A percentile compares a stretch with the other conserved stretches of the same genome.
Conservation (phyloP, 2,329 filamentous ascomycete genomes). For the Alternaria infectoria region DNA sequence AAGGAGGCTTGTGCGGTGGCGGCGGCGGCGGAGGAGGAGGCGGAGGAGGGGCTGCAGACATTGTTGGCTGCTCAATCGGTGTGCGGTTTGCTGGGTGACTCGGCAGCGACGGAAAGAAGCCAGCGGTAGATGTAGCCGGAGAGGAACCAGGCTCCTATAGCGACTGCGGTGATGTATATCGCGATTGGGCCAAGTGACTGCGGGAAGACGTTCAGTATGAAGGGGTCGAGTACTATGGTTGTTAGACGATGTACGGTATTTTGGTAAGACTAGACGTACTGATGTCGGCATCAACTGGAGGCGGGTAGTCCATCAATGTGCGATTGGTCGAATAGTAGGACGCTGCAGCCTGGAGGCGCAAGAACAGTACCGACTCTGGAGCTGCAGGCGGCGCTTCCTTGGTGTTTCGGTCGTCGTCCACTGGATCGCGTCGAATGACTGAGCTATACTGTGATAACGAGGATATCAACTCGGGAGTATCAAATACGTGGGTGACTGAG, state of each 20-base stretch:
- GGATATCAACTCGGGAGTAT: conserved; percentile 66
- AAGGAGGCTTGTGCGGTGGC: conserved; percentile 16
- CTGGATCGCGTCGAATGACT: conserved; percentile 52
- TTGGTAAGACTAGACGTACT: conserved; percentile 48
- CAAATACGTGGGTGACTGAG: conserved; percentile 66
- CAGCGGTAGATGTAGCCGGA: conserved; percentile 52
- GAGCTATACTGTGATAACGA: conserved; percentile 68
- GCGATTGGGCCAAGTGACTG: conserved; percentile 76
- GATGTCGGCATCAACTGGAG: conserved; percentile 76
- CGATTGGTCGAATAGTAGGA: conserved; percentile 82
- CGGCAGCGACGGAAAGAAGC: conserved; percentile 30
- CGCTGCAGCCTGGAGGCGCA: conserved; percentile 77
- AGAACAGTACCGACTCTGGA: conserved; percentile 66
- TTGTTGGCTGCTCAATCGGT: conserved; percentile 45
- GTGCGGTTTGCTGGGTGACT: conserved; percentile 36
- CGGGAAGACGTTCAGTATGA: conserved; percentile 78
- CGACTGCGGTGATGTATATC: conserved; percentile 70
- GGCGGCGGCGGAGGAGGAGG: conserved; percentile 25
- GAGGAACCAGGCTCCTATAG: conserved; percentile 59
- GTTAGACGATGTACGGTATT: conserved; percentile 16
- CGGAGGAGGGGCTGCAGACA: conserved; percentile 26
- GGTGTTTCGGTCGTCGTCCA: conserved; percentile 4
- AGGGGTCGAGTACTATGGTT: conserved; percentile 78
- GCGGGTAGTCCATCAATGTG: conserved; percentile 75
- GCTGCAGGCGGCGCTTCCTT: conserved; percentile 7